These are phyloP conservation scores for Tuber calosporum DNA, from an alignment of 495 filamentous ascomycete genomes.

Conservation along the genomic window DNA sequence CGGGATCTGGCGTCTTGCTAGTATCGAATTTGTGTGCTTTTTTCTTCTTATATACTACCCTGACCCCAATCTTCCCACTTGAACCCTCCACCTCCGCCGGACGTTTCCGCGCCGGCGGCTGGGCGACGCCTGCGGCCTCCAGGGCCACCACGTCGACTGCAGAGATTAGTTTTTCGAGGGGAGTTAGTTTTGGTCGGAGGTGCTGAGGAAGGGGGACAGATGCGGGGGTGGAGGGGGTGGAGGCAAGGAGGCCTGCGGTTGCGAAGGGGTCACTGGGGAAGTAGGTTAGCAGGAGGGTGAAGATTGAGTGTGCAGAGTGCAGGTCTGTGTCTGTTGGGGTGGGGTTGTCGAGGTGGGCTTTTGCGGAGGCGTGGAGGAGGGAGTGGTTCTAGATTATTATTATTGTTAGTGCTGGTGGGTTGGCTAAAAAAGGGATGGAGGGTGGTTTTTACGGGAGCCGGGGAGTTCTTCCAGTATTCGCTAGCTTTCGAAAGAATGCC, in stretches of 20 bases:
- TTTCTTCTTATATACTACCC: slow-evolving; percentile 51
- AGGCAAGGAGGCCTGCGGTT: slow-evolving; percentile 74
- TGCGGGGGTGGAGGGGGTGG: slow-evolving; percentile 57
- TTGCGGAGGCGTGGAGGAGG: slow-evolving; percentile 71
- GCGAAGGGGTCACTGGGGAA: slow-evolving; percentile 59
- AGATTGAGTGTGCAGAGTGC: slow-evolving; percentile 62
- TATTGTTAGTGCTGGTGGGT: not conserved
- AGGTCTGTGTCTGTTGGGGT: slow-evolving; percentile 59
- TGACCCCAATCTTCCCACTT: slow-evolving; percentile 45
- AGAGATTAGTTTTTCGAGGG: slow-evolving; percentile 57
- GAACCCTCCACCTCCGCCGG: slow-evolving; percentile 47
- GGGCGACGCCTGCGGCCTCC: slow-evolving; percentile 67
- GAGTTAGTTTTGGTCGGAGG: slow-evolving; percentile 58
- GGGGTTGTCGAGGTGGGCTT: slow-evolving; percentile 58
- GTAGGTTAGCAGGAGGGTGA: slow-evolving; percentile 57
- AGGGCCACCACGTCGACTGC: slow-evolving; percentile 63
- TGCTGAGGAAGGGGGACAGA: slow-evolving; percentile 48
- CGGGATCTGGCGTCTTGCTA: slow-evolving; percentile 71
- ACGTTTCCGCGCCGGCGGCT: slow-evolving; percentile 56
- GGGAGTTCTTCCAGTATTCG: slow-evolving; percentile 62
- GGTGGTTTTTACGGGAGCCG: slow-evolving; percentile 19
- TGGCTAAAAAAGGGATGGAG: not conserved
- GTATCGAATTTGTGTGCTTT: slow-evolving; percentile 73
- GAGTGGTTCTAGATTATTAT: slow-evolving; percentile 39
- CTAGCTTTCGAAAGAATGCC: slow-evolving; percentile 71